Conservation (phyloP, 139 green algal species). For the Asterochloris erici region DNA sequence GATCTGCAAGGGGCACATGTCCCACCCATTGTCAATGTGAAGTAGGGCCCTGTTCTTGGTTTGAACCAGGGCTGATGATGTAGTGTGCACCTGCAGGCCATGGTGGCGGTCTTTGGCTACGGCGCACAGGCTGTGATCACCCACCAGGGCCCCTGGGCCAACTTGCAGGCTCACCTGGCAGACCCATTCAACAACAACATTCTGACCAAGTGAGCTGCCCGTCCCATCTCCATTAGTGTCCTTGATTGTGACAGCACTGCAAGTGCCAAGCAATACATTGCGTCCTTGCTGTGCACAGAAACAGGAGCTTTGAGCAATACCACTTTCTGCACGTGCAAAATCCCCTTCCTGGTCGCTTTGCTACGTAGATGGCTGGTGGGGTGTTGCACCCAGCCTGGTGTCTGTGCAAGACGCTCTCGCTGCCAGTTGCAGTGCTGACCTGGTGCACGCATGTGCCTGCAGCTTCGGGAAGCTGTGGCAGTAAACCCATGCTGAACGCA, state of each 20-base stretch:
- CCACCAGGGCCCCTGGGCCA: slow-evolving; percentile 80
- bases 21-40: too few species aligned
- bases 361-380: neutral
- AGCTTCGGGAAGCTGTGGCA: too few species aligned
- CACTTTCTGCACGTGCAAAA: neutral
- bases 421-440: too few species aligned
- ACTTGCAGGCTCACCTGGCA: slow-evolving; percentile 87
- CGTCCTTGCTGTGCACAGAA: neutral
- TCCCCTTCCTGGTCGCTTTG: neutral
- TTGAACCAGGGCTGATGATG: neutral
- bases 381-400: too few species aligned
- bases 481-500: too few species aligned
- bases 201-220: slow-evolving; percentile 76
- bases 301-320: neutral
- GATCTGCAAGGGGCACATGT: too few species aligned
- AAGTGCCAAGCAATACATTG: neutral
- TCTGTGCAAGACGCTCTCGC: too few species aligned
- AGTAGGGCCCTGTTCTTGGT: too few species aligned
- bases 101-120: slow-evolving; percentile 74
- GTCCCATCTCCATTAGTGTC: neutral
- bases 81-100: slow-evolving; percentile 56
- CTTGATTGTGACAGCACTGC: neutral
- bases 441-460: too few species aligned
- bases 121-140: slow-evolving; percentile 80
- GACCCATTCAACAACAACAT: slow-evolving; percentile 90